Evolutionary conservation across 2,329 filamentous ascomycete species (phyloP).

Genomic region (Dryadomyces sulphureus): DNA sequence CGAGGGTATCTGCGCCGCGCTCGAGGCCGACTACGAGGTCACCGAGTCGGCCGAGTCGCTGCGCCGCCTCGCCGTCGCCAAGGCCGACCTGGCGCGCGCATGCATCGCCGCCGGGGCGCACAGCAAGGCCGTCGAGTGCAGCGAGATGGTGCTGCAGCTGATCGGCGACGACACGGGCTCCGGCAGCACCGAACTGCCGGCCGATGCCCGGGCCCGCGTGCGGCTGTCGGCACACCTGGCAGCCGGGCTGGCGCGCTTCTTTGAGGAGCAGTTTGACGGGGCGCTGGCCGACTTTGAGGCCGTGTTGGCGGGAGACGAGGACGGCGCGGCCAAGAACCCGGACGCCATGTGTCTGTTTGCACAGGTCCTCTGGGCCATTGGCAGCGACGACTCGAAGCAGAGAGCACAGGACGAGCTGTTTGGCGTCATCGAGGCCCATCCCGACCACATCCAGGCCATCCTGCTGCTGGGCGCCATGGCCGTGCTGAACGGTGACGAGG

Average conservation of each 20-base stretch:
- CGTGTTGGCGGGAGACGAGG: constrained; percentile 57
- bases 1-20: constrained; percentile 47
- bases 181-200: constrained; percentile 41
- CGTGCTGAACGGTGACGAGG: constrained; percentile 62
- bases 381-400: constrained; percentile 55
- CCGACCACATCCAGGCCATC: constrained; percentile 65
- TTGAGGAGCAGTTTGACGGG: constrained; percentile 45
- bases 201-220: constrained; percentile 51
- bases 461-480: constrained; percentile 75
- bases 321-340: constrained; percentile 55
- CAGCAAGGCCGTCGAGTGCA: constrained; percentile 58
- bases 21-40: constrained; percentile 73
- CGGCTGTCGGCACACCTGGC: constrained; percentile 77
- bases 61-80: constrained; percentile 64
- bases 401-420: constrained; percentile 71
- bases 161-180: constrained; percentile 28
- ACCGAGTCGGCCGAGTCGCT: constrained; percentile 65
- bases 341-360: constrained; percentile 79
- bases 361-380: constrained; percentile 87
- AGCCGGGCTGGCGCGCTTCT: constrained; percentile 70
- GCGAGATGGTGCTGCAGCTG: constrained; percentile 66
- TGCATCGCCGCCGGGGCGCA: constrained; percentile 57
- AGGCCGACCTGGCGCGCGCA: constrained; percentile 74
- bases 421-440: constrained; percentile 57
- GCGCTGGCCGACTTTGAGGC: constrained; percentile 68